phyloP scores from a whole-genome alignment of 2,329 filamentous ascomycete species.

The Cladosporium sp. region DNA sequence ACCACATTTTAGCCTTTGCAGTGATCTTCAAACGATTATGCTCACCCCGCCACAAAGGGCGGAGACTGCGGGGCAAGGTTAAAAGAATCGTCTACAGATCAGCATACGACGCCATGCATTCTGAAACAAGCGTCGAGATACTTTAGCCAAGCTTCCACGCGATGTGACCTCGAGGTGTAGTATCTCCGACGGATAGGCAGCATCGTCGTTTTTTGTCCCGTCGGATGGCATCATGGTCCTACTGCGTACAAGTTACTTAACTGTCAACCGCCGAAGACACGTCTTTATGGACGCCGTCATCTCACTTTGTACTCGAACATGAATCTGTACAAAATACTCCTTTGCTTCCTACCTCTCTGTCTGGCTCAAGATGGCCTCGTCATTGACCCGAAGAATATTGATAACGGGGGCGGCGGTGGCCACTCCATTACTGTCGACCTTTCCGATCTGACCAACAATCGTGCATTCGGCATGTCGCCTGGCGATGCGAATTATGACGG shows the following conservation, averaged over 20 bases:
- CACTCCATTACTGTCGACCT: constrained; percentile 31
- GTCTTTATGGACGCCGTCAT: background rate
- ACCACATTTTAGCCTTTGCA: background rate
- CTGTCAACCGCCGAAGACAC: background rate
- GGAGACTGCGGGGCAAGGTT: constrained; percentile 5
- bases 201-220: background rate
- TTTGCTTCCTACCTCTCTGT: background rate
- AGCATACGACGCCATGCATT: background rate
- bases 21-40: background rate
- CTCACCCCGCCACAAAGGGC: background rate
- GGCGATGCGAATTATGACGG: constrained; percentile 41
- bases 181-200: background rate
- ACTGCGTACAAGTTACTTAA: background rate
- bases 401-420: constrained; percentile 21
- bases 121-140: background rate
- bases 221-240: background rate
- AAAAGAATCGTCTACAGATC: background rate
- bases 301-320: background rate
- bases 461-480: constrained; percentile 39
- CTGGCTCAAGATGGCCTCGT: constrained; percentile 30
- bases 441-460: constrained; percentile 36
- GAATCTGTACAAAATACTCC: background rate
- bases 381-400: constrained; percentile 33
- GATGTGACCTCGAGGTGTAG: constrained; percentile 9
- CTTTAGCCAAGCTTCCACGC: constrained; percentile 17